Base-by-base conservation (phyloP, 176 grass and related monocot genomes). In the Areca catechu region DNA sequence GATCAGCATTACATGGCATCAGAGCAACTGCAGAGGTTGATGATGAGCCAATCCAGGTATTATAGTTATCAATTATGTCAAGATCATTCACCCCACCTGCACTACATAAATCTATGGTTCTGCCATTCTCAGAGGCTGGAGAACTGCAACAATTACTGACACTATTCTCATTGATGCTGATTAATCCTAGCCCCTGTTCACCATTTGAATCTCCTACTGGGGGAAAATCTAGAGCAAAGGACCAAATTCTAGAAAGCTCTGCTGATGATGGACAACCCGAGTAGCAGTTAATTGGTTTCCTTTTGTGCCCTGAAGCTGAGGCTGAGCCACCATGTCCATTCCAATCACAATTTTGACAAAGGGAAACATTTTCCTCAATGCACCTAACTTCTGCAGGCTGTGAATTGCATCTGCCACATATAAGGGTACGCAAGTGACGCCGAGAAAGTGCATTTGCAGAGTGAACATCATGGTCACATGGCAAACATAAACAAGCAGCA, bases 101-200 rank as follows among this genome's bases (percentile, higher is more conserved):
- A 0, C 72, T 71, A 56, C 63, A 69, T n/a, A 79, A 71, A 79
- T 80, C 76, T 17, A 78, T 49, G 30, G 60, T 66, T 73, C 29
- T 66, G 24, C 62, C 78, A n/a, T 76, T 74, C 61, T 58, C 80
- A 20, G 63, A 53, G 63, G 62, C 80, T 16, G 63, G 57, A 63
- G 62, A 58, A 53, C 66, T 66, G 21, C 70, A 76, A 65, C 75
- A 68, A 54, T 77, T 74, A 75, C 68, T 84, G 60, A 71, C 56
- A 65, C 54, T 83, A 43, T 76, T 74, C 23, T 88, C 81, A 16
- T 77, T 76, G 48, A 98, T 92, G 57, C 75, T 92, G 78, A 92
- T 92, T 81, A 98, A 83, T 66, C 84, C 86, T 52, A 98, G 68
- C 69, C 76, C 76, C 18, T 79, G 69, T 27, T 79, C 86, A 23